phyloP scores from a whole-genome alignment of 176 grass and related monocot genomes.

The maize (Zea mays) region DNA sequence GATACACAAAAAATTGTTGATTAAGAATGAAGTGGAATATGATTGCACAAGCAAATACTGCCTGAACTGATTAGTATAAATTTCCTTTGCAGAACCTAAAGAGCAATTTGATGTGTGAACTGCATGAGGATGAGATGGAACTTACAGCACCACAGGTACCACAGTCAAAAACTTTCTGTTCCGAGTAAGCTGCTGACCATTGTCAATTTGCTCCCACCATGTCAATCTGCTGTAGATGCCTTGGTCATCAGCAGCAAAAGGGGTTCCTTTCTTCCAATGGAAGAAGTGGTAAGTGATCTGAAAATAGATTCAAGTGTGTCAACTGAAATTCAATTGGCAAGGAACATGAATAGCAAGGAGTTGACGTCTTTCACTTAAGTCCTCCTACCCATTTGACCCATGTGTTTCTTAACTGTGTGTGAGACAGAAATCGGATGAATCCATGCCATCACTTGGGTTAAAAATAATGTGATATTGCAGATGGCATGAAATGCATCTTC shows the following conservation, averaged over 20 bases:
- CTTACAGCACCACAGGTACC: conserved; percentile 63
- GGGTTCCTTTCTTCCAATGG: conserved; percentile 70
- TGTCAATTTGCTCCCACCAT: conserved; percentile 71
- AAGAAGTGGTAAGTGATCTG: conserved; percentile 65
- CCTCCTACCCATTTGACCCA: background rate
- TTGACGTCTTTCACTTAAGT: background rate
- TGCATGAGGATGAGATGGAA: conserved; percentile 11
- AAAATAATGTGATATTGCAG: background rate
- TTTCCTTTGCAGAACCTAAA: background rate
- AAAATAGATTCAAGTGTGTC: conserved; percentile 18
- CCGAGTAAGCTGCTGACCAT: conserved; percentile 58
- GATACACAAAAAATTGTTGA: background rate
- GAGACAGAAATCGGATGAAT: background rate
- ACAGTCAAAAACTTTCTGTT: conserved; percentile 68
- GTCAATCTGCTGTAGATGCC: conserved; percentile 62
- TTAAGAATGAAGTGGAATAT: background rate
- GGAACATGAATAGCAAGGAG: background rate
- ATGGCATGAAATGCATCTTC: background rate
- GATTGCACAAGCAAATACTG: background rate
- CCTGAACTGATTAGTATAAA: background rate
- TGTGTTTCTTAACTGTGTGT: background rate
- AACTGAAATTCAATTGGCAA: background rate
- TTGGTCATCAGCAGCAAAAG: conserved; percentile 68
- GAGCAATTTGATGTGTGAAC: background rate
- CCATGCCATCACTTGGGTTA: background rate